These are phyloP conservation scores for Boechera stricta DNA, from an alignment of 345 rosid genomes.

Conservation along the genomic window DNA sequence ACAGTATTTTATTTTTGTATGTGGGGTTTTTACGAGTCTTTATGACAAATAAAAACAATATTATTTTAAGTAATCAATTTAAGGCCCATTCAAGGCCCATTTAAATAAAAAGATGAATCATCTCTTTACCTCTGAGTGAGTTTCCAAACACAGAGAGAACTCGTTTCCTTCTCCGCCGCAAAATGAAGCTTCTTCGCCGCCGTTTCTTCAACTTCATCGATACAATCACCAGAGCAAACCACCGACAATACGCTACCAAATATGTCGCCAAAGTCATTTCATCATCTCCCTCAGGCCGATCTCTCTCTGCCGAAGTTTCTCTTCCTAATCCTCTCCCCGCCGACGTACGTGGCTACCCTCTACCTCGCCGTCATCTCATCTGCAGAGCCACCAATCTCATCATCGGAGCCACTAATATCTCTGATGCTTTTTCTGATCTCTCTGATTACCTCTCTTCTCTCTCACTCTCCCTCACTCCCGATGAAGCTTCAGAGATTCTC, in stretches of 20 bases:
- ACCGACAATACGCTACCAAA: conserved; percentile 69
- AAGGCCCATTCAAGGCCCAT: no score
- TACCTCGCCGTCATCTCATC: conserved; percentile 79
- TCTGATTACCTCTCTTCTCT: conserved; percentile 66
- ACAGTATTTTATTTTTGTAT: background rate
- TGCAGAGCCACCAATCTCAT: conserved; percentile 73
- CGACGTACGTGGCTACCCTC: conserved; percentile 76
- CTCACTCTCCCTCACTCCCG: conserved; percentile 64
- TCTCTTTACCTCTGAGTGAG: background rate
- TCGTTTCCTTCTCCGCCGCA: conserved; percentile 25
- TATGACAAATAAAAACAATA: no score
- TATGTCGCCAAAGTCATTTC: conserved; percentile 82
- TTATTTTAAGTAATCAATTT: no score
- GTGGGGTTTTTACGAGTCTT: no score
- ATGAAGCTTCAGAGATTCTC: conserved; percentile 81
- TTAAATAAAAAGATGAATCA: background rate
- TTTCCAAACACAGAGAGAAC: background rate
- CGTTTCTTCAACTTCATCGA: conserved; percentile 19
- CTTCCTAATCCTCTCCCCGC: conserved; percentile 57
- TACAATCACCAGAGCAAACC: conserved; percentile 2
- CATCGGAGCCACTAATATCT: conserved; percentile 23
- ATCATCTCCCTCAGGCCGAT: conserved; percentile 73
- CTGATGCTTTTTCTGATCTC: conserved; percentile 54
- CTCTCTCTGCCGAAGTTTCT: conserved; percentile 75
- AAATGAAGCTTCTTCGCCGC: conserved; percentile 41